Evolutionary conservation across 495 filamentous ascomycete species (phyloP).

Genomic region (Tuber melanosporum): DNA sequence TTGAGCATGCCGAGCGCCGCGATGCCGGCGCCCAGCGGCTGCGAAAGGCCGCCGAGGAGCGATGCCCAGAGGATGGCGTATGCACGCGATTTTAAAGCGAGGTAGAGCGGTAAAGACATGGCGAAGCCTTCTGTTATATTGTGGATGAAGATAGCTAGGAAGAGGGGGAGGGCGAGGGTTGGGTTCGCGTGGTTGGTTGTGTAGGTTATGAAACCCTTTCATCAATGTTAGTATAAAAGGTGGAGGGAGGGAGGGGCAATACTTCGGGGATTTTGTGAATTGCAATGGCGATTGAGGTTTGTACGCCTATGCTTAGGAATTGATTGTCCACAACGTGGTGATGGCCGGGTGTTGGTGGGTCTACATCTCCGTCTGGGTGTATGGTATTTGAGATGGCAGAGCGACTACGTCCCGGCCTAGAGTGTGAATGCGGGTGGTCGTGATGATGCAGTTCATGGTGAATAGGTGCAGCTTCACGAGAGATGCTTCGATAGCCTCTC

Average conservation of each 20-base stretch:
- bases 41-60: slow-evolving; percentile 74
- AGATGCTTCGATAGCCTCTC: neutral
- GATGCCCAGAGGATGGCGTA: slow-evolving; percentile 80
- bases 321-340: slow-evolving; percentile 96
- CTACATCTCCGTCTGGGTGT: neutral
- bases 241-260: neutral
- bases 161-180: slow-evolving; percentile 76
- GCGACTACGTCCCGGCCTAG: neutral
- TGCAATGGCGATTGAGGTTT: slow-evolving; percentile 89
- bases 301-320: slow-evolving; percentile 84
- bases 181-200: slow-evolving; percentile 96
- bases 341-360: slow-evolving; percentile 48
- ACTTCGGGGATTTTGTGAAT: slow-evolving; percentile 88
- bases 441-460: slow-evolving; percentile 36
- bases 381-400: neutral
- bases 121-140: slow-evolving; percentile 97
- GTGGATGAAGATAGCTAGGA: slow-evolving; percentile 92
- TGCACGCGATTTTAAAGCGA: slow-evolving; percentile 67
- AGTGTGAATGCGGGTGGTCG: slow-evolving; percentile 1
- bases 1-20: slow-evolving; percentile 69
- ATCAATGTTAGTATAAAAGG: slow-evolving; percentile 1
- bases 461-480: slow-evolving; percentile 10
- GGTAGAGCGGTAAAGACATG: slow-evolving; percentile 82
- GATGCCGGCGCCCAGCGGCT: slow-evolving; percentile 77
- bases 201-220: slow-evolving; percentile 85